Conservation (phyloP, 202 grass and related monocot genomes). For the Setaria viridis region DNA sequence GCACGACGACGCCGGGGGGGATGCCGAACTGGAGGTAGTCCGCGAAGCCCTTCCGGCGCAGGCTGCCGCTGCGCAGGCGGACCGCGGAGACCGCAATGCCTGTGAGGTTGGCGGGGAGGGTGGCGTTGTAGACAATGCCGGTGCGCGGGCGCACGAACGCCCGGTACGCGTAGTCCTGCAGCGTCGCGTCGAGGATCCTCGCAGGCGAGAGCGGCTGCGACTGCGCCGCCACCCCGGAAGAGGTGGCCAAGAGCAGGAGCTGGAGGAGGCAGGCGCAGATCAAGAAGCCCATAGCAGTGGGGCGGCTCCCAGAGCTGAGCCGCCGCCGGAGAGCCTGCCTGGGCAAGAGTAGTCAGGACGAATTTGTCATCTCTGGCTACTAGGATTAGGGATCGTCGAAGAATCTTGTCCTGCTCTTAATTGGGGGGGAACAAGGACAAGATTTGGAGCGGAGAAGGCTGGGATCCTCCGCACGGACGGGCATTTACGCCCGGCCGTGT, state of each 20-base stretch:
- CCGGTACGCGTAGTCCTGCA: conserved; percentile 76
- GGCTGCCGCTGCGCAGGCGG: conserved; percentile 84
- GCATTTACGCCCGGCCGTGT: conserved; percentile 50
- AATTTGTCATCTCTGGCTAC: background rate
- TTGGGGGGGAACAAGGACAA: conserved; percentile 11
- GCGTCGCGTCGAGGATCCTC: conserved; percentile 63
- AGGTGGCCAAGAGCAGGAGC: conserved; percentile 10
- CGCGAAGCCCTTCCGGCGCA: conserved; percentile 50
- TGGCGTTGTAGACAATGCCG: conserved; percentile 65
- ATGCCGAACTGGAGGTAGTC: conserved; percentile 68
- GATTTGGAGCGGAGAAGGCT: conserved; percentile 29
- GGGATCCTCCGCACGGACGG: conserved; percentile 42
- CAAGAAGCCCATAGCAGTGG: conserved; percentile 60
- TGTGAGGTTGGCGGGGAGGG: conserved; percentile 59
- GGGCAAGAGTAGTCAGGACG: conserved; percentile 4
- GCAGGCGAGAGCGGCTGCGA: conserved; percentile 42
- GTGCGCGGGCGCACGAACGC: conserved; percentile 69
- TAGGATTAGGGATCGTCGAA: background rate
- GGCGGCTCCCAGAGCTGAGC: background rate
- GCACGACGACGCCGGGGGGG: conserved; percentile 62
- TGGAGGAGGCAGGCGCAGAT: conserved; percentile 50
- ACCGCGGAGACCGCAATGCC: conserved; percentile 65
- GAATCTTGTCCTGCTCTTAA: conserved; percentile 24
- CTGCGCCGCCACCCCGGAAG: conserved; percentile 3
- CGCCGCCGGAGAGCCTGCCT: background rate